phyloP scores from a whole-genome alignment of 495 filamentous ascomycete genomes.

The Talaromyces proteolyticus region DNA sequence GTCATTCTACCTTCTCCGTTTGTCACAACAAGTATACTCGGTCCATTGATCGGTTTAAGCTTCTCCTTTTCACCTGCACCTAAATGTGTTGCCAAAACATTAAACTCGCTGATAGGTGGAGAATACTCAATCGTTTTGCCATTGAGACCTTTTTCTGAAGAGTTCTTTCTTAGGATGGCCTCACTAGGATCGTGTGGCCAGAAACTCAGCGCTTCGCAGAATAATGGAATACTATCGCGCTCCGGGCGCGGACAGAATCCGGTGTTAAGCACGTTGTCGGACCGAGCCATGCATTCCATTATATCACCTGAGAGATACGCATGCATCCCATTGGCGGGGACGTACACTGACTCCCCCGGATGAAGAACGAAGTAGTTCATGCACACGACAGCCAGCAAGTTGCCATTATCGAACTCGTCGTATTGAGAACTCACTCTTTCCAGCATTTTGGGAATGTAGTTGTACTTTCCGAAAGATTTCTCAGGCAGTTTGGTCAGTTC shows the following conservation, averaged over 20 bases:
- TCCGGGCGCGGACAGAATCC: conserved; percentile 67
- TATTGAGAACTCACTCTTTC: conserved; percentile 63
- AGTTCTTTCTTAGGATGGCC: conserved; percentile 40
- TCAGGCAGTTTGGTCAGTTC: conserved; percentile 41
- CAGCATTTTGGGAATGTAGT: conserved; percentile 57
- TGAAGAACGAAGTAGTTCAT: conserved; percentile 71
- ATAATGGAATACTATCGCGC: conserved; percentile 56
- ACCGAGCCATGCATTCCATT: conserved; percentile 81
- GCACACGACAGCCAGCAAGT: conserved; percentile 54
- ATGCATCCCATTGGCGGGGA: conserved; percentile 75
- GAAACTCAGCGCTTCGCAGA: conserved; percentile 56
- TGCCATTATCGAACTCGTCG: conserved; percentile 46
- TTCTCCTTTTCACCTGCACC: conserved; percentile 51
- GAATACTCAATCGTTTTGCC: conserved; percentile 57
- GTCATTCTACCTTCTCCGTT: conserved; percentile 55
- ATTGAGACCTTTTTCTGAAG: conserved; percentile 45
- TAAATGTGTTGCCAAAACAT: conserved; percentile 57
- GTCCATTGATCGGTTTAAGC: conserved; percentile 51
- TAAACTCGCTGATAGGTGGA: conserved; percentile 70
- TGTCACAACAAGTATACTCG: conserved; percentile 60
- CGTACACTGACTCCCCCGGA: conserved; percentile 63
- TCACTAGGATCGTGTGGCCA: conserved; percentile 50
- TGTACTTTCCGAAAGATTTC: conserved; percentile 44
- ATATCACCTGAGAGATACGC: conserved; percentile 76
- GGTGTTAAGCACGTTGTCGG: conserved; percentile 70